These are phyloP conservation scores for Posidonia australis DNA, from an alignment of 106 monocot species.

Conservation along the genomic window DNA sequence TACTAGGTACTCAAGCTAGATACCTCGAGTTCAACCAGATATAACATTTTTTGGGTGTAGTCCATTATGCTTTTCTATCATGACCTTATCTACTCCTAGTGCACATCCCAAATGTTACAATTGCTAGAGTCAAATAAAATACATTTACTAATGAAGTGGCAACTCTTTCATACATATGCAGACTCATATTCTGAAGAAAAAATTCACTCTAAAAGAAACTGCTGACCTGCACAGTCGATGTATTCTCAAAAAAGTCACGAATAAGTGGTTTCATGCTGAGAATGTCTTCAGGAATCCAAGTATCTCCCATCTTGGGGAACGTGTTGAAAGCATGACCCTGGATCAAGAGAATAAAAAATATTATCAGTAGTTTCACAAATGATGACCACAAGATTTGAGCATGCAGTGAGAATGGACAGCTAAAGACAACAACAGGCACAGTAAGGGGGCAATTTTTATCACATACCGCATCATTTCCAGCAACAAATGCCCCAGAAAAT, in stretches of 20 bases:
- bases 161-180: not conserved
- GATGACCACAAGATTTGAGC: not conserved
- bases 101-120: too few relatives aligned
- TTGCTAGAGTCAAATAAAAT: too few relatives aligned
- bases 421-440: not conserved
- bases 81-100: too few relatives aligned
- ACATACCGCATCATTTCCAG: slow-evolving; percentile 96
- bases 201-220: not conserved
- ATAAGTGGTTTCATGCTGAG: slow-evolving; percentile 74
- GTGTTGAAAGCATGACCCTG: slow-evolving; percentile 98
- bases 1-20: too few relatives aligned
- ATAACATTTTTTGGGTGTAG: too few relatives aligned
- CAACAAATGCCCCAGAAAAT: slow-evolving; percentile 95
- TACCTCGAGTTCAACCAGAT: too few relatives aligned
- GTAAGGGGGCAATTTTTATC: not conserved
- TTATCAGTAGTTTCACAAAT: not conserved
- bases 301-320: slow-evolving; percentile 98
- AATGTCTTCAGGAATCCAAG: slow-evolving; percentile 86
- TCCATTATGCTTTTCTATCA: too few relatives aligned
- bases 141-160: too few relatives aligned
- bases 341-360: not conserved
- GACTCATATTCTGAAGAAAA: not conserved
- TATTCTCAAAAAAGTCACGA: slow-evolving; percentile 96
- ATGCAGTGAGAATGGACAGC: not conserved
- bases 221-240: slow-evolving; percentile 81